phyloP scores from a whole-genome alignment of 2,329 filamentous ascomycete species.

The Bipolaris oryzae region DNA sequence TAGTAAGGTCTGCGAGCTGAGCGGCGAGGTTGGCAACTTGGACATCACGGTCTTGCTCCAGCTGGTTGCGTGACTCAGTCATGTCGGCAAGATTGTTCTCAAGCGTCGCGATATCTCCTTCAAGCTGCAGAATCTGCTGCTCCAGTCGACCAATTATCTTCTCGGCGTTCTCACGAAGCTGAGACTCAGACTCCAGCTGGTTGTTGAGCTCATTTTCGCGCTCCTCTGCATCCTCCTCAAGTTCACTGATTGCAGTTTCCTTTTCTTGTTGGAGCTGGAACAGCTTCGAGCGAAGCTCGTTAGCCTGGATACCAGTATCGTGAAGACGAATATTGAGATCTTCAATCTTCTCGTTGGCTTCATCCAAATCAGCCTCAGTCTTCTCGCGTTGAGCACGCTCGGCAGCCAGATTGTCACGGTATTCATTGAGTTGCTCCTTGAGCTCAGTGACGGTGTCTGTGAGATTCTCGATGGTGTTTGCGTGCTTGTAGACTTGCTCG shows the following conservation, averaged over 20 bases:
- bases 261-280: conserved; percentile 54
- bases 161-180: conserved; percentile 48
- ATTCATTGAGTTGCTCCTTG: conserved; percentile 46
- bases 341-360: conserved; percentile 50
- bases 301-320: conserved; percentile 53
- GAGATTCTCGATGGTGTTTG: conserved; percentile 41
- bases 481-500: conserved; percentile 43
- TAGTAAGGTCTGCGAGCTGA: conserved; percentile 41
- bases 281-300: conserved; percentile 56
- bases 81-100: conserved; percentile 31
- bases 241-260: conserved; percentile 45
- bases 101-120: conserved; percentile 38
- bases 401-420: conserved; percentile 47
- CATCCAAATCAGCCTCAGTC: conserved; percentile 52
- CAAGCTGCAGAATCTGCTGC: conserved; percentile 43
- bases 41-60: conserved; percentile 39
- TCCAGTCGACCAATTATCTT: conserved; percentile 42
- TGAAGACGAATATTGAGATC: conserved; percentile 50
- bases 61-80: conserved; percentile 41
- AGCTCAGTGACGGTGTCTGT: conserved; percentile 47
- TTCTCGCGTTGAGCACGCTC: conserved; percentile 53
- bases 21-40: conserved; percentile 44
- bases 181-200: conserved; percentile 49
- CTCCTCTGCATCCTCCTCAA: conserved; percentile 47
- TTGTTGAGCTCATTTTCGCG: conserved; percentile 49